phyloP scores from a whole-genome alignment of 495 filamentous ascomycete species.

The Trichocladium uniseriatum region DNA sequence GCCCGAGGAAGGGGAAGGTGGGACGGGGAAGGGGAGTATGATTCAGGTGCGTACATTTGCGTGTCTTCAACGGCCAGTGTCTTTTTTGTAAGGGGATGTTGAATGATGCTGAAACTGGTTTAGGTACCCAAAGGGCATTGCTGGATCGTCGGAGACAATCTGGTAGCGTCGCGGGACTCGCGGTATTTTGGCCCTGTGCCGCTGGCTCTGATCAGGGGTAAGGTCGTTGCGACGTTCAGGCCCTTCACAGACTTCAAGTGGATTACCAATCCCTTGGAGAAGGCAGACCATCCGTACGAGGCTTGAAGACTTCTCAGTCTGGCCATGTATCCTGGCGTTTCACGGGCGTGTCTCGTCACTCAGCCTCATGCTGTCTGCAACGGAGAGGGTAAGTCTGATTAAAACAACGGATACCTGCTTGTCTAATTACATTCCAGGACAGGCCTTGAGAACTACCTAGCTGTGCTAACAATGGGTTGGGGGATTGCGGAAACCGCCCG shows the following conservation, averaged over 20 bases:
- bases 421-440: conserved; percentile 24
- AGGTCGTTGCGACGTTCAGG: conserved; percentile 61
- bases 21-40: conserved; percentile 45
- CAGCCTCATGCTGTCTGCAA: too few relatives aligned
- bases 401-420: too few relatives aligned
- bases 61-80: too few relatives aligned
- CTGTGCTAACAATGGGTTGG: neutral
- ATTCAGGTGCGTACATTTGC: conserved; percentile 54
- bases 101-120: too few relatives aligned
- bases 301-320: neutral
- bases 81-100: too few relatives aligned
- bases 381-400: too few relatives aligned
- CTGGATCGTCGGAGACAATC: conserved; percentile 81
- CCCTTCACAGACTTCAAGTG: conserved; percentile 33
- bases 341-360: too few relatives aligned
- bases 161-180: conserved; percentile 75
- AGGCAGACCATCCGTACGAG: neutral
- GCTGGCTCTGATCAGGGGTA: conserved; percentile 73
- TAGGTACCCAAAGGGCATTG: conserved; percentile 85
- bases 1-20: conserved; percentile 28
- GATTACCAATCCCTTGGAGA: conserved; percentile 23
- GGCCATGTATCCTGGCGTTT: too few relatives aligned
- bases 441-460: too few relatives aligned
- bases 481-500: conserved; percentile 2
- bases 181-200: conserved; percentile 78